Evolutionary conservation across 371 early-diverging fungal genomes (phyloP).

Genomic region (Rhizopus delemar): DNA sequence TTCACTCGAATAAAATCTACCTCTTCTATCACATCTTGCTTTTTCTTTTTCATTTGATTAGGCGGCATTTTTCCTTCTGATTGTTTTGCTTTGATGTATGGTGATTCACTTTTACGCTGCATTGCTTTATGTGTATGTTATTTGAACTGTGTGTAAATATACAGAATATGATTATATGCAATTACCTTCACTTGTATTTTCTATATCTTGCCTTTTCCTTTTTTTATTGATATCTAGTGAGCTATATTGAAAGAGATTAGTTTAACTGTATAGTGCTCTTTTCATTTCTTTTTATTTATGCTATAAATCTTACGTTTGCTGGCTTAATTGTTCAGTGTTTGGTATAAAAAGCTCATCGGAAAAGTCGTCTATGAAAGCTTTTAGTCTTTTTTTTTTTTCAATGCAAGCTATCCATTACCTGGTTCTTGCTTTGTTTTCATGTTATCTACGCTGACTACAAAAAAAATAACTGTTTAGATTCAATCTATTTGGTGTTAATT

Average conservation of each 20-base stretch:
- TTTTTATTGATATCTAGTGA: slow-evolving; percentile 28
- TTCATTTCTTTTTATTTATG: no score
- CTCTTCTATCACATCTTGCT: slow-evolving; percentile 21
- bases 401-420: slow-evolving; percentile 2
- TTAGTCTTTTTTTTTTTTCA: background rate
- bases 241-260: slow-evolving; percentile 2
- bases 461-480: no score
- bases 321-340: slow-evolving; percentile 27
- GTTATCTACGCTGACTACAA: background rate
- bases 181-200: slow-evolving; percentile 15
- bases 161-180: background rate
- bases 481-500: background rate
- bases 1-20: slow-evolving; percentile 51
- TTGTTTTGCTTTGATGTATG: slow-evolving; percentile 27
- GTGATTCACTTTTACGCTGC: slow-evolving; percentile 33
- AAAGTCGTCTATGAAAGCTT: slow-evolving; percentile 4
- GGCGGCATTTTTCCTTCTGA: slow-evolving; percentile 29
- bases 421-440: slow-evolving; percentile 36
- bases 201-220: slow-evolving; percentile 39
- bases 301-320: slow-evolving; percentile 37
- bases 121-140: background rate
- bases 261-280: no score
- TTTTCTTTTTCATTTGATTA: slow-evolving; percentile 22
- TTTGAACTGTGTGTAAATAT: background rate
- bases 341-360: slow-evolving; percentile 10